Evolutionary conservation across 2,329 filamentous ascomycete genomes (phyloP).

Genomic region (Colletotrichum cordylinicola): DNA sequence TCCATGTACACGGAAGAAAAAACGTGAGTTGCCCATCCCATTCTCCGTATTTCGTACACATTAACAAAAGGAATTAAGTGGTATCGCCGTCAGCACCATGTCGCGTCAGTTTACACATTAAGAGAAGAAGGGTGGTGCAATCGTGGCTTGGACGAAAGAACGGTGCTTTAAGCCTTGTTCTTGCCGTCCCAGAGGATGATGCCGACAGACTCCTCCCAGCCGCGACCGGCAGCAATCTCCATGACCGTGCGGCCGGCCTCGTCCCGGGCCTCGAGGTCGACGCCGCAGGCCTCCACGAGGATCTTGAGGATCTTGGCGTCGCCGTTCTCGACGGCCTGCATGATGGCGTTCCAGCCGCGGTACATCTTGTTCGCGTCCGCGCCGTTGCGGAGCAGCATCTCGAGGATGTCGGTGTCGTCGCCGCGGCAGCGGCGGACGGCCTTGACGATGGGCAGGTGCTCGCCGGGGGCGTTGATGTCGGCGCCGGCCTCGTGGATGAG

Average conservation of each 20-base stretch:
- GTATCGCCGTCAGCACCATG: neutral
- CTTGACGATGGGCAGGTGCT: conserved; percentile 75
- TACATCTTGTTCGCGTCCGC: conserved; percentile 74
- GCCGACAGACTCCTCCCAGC: conserved; percentile 62
- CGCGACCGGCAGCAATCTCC: conserved; percentile 63
- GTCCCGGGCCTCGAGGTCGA: conserved; percentile 58
- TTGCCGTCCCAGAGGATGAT: conserved; percentile 39
- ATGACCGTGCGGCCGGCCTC: conserved; percentile 59
- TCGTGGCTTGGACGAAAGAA: neutral
- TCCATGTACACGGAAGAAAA: neutral
- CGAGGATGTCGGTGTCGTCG: conserved; percentile 64
- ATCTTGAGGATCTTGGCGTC: conserved; percentile 59
- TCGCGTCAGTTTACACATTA: neutral
- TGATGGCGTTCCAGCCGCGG: conserved; percentile 69
- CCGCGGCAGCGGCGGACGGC: conserved; percentile 64
- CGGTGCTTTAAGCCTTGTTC: neutral
- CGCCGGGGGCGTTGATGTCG: conserved; percentile 70
- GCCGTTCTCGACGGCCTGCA: conserved; percentile 71
- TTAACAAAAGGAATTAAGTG: neutral
- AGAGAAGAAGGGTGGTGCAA: neutral
- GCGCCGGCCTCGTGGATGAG: conserved; percentile 67
- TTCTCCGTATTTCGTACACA: neutral
- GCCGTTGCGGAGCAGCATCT: conserved; percentile 66
- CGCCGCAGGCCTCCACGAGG: conserved; percentile 52
- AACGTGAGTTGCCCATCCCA: neutral